These are phyloP conservation scores for Primulina huaijiensis DNA, from an alignment of 257 asterid genomes.

Conservation along the genomic window DNA sequence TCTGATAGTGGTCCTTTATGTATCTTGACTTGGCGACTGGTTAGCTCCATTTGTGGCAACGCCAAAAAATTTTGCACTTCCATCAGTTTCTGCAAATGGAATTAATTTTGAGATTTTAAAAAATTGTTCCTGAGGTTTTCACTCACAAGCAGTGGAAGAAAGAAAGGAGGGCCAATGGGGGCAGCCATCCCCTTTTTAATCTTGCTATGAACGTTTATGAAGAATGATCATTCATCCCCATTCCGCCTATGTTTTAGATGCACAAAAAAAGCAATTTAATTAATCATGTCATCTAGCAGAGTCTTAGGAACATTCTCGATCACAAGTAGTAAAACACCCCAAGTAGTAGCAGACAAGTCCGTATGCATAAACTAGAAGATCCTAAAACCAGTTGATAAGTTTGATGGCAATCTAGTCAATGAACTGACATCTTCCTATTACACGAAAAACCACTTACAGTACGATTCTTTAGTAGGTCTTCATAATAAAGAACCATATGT, in stretches of 20 bases:
- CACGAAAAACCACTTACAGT: constrained; percentile 44
- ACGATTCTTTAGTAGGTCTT: constrained; percentile 70
- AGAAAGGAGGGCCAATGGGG: background rate
- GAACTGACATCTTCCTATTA: background rate
- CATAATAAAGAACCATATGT: constrained; percentile 71
- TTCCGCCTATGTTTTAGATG: background rate
- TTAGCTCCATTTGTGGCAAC: constrained; percentile 59
- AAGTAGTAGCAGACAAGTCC: background rate
- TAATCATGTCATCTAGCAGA: background rate
- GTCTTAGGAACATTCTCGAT: background rate
- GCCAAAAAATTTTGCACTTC: constrained; percentile 68
- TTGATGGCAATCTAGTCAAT: background rate
- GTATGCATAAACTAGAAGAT: background rate
- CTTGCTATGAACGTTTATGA: background rate
- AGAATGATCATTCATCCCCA: background rate
- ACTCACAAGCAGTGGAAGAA: background rate
- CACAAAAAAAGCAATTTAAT: no score
- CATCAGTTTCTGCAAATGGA: constrained; percentile 51
- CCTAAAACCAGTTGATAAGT: background rate
- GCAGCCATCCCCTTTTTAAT: background rate
- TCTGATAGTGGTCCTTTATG: constrained; percentile 69
- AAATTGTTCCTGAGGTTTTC: background rate
- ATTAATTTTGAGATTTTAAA: background rate
- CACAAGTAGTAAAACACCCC: background rate
- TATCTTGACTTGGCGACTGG: constrained; percentile 86